Evolutionary conservation across 768 basidiomycete species (phyloP).

Genomic region (Exsudoporus frostii): DNA sequence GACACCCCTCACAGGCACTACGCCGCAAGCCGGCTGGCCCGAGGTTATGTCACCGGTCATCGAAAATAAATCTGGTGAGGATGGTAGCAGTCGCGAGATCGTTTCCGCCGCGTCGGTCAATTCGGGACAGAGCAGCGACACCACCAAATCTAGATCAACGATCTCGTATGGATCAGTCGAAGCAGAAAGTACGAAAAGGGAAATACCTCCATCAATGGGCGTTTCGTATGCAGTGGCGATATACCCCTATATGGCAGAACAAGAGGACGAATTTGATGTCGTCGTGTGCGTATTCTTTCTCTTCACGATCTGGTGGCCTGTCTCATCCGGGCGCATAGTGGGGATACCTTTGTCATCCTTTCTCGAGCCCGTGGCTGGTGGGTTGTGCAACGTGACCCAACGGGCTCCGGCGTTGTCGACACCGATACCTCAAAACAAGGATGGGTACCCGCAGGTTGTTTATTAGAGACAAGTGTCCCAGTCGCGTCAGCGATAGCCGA

Average conservation of each 20-base stretch:
- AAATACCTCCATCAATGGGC: conserved; percentile 46
- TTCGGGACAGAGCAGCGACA: conserved; percentile 30
- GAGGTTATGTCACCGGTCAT: conserved; percentile 62
- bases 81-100: conserved; percentile 38
- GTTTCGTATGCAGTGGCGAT: conserved; percentile 96
- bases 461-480: conserved; percentile 89
- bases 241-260: conserved; percentile 98
- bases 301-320: background rate
- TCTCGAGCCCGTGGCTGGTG: conserved; percentile 98
- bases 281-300: conserved; percentile 65
- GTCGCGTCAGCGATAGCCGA: conserved; percentile 86
- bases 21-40: conserved; percentile 73
- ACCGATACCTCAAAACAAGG: conserved; percentile 80
- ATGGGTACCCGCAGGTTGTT: conserved; percentile 97
- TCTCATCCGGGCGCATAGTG: conserved; percentile 43
- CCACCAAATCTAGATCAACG: conserved; percentile 16
- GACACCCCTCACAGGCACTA: conserved; percentile 53
- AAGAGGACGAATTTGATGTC: conserved; percentile 98
- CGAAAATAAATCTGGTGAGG: conserved; percentile 47
- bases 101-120: conserved; percentile 32
- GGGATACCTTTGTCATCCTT: conserved; percentile 90
- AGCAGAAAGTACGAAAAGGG: conserved; percentile 36
- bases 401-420: conserved; percentile 75
- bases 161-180: conserved; percentile 22
- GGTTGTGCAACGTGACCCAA: conserved; percentile 94